Conservation (phyloP, 2,329 filamentous ascomycete genomes). For the Penicillium sp. region DNA sequence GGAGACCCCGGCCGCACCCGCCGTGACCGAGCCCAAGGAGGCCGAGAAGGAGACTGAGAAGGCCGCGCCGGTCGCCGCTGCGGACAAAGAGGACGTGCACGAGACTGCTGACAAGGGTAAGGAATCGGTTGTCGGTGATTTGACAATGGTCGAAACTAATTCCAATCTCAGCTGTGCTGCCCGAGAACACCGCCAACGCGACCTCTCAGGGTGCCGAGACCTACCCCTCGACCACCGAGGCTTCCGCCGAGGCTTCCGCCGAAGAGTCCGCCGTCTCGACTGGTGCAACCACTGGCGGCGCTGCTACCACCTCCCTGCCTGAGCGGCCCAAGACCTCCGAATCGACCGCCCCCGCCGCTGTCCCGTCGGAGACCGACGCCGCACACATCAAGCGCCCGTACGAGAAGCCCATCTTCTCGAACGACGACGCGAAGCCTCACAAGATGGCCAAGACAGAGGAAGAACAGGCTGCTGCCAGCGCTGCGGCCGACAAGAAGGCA, state of each 20-base stretch:
- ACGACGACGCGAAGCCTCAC: conserved; percentile 33
- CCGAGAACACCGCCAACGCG: conserved; percentile 21
- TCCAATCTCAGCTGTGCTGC: conserved; percentile 17
- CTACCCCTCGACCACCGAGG: conserved; percentile 19
- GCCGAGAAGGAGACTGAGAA: conserved; percentile 13
- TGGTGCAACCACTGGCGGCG: conserved; percentile 7
- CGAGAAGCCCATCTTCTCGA: conserved; percentile 32
- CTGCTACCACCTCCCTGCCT: conserved; percentile 4
- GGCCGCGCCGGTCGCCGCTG: neutral
- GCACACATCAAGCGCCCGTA: conserved; percentile 37
- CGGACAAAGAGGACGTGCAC: conserved; percentile 17
- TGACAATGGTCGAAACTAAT: neutral
- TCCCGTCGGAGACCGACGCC: conserved; percentile 17
- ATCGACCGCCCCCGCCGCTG: neutral
- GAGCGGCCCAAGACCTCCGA: conserved; percentile 17
- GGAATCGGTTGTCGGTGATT: neutral
- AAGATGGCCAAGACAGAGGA: conserved; percentile 39
- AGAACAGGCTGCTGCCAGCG: conserved; percentile 18
- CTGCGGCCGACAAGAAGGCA: conserved; percentile 15
- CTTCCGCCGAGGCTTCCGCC: conserved; percentile 18
- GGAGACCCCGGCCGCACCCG: conserved; percentile 10
- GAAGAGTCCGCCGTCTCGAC: conserved; percentile 20
- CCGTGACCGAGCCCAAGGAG: conserved; percentile 13
- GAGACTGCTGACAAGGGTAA: conserved; percentile 23
- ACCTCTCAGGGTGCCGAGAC: conserved; percentile 16